Evolutionary conservation across 176 grass and related monocot genomes (phyloP), one percentile per base, ranked within the genome.

Genomic region (Hsuehochloa calcarea): DNA sequence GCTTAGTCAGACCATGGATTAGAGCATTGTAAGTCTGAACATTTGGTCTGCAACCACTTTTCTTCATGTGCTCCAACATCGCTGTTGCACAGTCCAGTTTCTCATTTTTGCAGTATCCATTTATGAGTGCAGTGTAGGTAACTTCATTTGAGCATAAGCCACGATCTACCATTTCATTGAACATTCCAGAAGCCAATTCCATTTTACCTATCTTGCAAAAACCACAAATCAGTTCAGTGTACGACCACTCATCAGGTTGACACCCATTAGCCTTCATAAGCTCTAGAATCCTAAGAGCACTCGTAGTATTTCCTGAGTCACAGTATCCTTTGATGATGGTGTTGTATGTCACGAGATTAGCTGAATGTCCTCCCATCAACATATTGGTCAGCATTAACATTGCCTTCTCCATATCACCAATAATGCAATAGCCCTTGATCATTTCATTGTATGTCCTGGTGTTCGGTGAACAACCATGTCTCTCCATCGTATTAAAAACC

Each of bases 41-140:
- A 92, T 85, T 94, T 72, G 90, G 92, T 68, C 74, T 92, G 68
- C 84, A 89, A 55, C 81, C 84, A 84, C 68, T 90, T 90, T 63
- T 82, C 40, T 90, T 85, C 89, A 94, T 89, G 31, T 67, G 81
- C 17, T 92, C 71, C 12, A 94, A 75, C 70, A 94, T 79, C 19
- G 43, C 7, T 78, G 82, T 85, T 10, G 92, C 92, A 83, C 52
- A 26, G 56, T 82, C 87, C 14, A 88, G 44, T 79, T 87, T 87
- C 78, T 85, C 81, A 15, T 85, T 62, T 85, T 94, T 94, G 84
- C 90, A 84, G 78, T 72, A 90, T 15, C 92, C 90, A 83, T 91
- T 85, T 65, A 94, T 90, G 35, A 92, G 43, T 70, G 92, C 46
- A 65, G 87, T 94, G 41, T 72, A 89, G 13, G 84, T 86, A 50